These are phyloP conservation scores for Debaryomyces psychrophilus DNA, from an alignment of 1,139 yeast genomes.

Conservation along the genomic window DNA sequence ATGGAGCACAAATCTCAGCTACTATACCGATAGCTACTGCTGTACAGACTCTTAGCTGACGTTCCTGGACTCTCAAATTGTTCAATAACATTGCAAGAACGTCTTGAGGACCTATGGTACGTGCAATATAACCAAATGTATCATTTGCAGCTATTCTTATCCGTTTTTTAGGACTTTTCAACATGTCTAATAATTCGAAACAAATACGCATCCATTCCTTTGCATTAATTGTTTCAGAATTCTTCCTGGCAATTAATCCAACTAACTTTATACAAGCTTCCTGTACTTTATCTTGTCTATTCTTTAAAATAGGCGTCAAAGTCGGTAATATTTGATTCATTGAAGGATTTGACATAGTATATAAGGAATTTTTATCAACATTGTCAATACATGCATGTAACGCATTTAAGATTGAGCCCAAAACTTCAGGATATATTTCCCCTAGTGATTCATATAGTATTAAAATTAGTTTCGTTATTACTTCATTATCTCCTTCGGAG, in stretches of 20 bases:
- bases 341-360: slow-evolving; percentile 73
- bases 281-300: slow-evolving; percentile 90
- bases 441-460: slow-evolving; percentile 90
- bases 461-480: slow-evolving; percentile 69
- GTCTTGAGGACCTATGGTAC: slow-evolving; percentile 95
- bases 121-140: slow-evolving; percentile 90
- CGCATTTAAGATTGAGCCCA: slow-evolving; percentile 83
- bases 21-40: slow-evolving; percentile 98
- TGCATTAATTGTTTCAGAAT: slow-evolving; percentile 86
- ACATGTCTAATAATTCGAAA: slow-evolving; percentile 85
- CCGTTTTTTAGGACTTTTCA: slow-evolving; percentile 79
- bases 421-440: slow-evolving; percentile 91
- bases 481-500: slow-evolving; percentile 54
- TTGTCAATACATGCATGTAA: slow-evolving; percentile 49
- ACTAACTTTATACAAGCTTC: slow-evolving; percentile 79
- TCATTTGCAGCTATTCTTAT: slow-evolving; percentile 85
- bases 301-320: slow-evolving; percentile 86
- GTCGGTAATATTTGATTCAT: slow-evolving; percentile 83
- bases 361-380: slow-evolving; percentile 50
- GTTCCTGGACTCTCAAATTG: slow-evolving; percentile 88
- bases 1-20: slow-evolving; percentile 92
- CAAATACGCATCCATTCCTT: slow-evolving; percentile 98
- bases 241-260: slow-evolving; percentile 80
- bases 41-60: slow-evolving; percentile 94
- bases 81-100: slow-evolving; percentile 83